phyloP scores from a whole-genome alignment of 208 protist species.

The Wallacemonas sp. region DNA sequence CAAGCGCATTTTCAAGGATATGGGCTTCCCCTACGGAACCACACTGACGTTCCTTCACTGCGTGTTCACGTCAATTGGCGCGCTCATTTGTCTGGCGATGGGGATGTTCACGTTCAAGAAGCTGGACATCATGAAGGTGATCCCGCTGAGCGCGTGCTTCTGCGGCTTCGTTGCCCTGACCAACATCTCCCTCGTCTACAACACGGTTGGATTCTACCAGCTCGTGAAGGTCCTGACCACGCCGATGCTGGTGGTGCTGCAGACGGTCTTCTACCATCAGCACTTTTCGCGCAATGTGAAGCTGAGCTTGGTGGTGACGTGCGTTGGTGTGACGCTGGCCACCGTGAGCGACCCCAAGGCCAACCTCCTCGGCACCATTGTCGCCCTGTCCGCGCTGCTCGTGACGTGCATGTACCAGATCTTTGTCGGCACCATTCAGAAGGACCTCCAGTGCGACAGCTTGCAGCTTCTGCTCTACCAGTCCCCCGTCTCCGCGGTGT shows the following conservation, averaged over 20 bases:
- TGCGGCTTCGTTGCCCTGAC: constrained; percentile 89
- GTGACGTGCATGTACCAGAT: constrained; percentile 89
- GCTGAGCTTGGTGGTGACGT: constrained; percentile 53
- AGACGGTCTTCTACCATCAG: constrained; percentile 61
- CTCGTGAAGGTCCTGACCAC: constrained; percentile 83
- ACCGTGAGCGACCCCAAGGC: constrained; percentile 77
- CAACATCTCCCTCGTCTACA: constrained; percentile 88
- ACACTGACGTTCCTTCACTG: constrained; percentile 78
- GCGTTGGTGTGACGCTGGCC: constrained; percentile 66
- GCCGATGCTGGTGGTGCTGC: constrained; percentile 67
- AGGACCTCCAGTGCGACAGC: constrained; percentile 69
- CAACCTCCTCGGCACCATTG: constrained; percentile 61
- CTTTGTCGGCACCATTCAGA: constrained; percentile 87
- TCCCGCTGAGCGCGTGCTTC: constrained; percentile 80
- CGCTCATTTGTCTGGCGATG: constrained; percentile 40
- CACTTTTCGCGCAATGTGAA: constrained; percentile 50
- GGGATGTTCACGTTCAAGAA: constrained; percentile 62
- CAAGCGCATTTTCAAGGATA: constrained; percentile 63
- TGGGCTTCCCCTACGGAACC: constrained; percentile 57
- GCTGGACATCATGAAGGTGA: constrained; percentile 44
- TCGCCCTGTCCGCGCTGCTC: constrained; percentile 65
- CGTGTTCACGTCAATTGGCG: constrained; percentile 52
- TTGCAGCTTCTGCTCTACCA: constrained; percentile 90
- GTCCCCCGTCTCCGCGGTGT: constrained; percentile 71
- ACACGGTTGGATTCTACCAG: constrained; percentile 91